These are phyloP conservation scores for Podaxis sp. DNA, from an alignment of 768 basidiomycete species.

Conservation along the genomic window DNA sequence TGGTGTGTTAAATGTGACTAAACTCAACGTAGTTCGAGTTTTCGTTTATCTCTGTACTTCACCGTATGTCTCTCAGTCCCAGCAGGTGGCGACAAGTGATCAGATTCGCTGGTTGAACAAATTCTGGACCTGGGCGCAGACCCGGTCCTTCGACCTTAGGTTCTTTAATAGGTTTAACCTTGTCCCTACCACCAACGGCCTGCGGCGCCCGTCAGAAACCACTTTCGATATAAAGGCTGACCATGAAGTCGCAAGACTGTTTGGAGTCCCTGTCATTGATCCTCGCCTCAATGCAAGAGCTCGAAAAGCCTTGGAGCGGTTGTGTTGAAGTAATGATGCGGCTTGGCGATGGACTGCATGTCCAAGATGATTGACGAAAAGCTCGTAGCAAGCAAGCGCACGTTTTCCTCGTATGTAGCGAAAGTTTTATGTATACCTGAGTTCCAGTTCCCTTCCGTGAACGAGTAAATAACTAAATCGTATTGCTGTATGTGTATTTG, in stretches of 20 bases:
- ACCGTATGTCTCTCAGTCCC: not conserved
- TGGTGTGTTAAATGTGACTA: conserved; percentile 30
- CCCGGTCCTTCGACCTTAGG: conserved; percentile 21
- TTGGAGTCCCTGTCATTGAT: conserved; percentile 35
- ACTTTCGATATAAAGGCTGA: conserved; percentile 26
- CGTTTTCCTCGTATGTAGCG: too few relatives aligned
- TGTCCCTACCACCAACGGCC: conserved; percentile 33
- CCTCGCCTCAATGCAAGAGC: conserved; percentile 22
- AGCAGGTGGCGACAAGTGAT: conserved; percentile 12
- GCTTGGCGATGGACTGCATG: too few relatives aligned
- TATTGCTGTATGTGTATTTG: too few relatives aligned
- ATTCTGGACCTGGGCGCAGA: conserved; percentile 45
- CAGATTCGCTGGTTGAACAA: conserved; percentile 33
- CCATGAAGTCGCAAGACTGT: conserved; percentile 14
- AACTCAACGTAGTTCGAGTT: conserved; percentile 26
- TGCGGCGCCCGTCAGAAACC: conserved; percentile 23
- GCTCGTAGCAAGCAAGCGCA: too few relatives aligned
- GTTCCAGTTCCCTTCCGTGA: too few relatives aligned
- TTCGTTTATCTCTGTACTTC: conserved; percentile 27
- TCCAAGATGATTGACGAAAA: too few relatives aligned
- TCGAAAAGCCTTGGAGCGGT: conserved; percentile 7
- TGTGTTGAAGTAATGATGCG: not conserved
- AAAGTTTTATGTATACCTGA: too few relatives aligned
- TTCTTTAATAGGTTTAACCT: conserved; percentile 23
- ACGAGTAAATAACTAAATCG: too few relatives aligned